phyloP scores from a whole-genome alignment of 2,329 filamentous ascomycete species.

The Xylaria sp. region DNA sequence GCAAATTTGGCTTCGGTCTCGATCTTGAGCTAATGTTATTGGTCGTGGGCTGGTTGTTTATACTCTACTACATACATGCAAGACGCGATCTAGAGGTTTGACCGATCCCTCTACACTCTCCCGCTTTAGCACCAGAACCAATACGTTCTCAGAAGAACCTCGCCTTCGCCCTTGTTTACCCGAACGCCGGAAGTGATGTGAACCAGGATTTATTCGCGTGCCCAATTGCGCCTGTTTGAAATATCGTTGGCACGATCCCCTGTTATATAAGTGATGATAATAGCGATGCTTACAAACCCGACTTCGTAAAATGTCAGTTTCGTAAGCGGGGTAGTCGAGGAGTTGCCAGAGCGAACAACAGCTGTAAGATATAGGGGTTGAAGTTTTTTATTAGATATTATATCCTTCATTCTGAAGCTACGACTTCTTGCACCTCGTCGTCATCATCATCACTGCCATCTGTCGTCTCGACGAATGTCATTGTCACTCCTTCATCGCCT shows the following conservation, averaged over 20 bases:
- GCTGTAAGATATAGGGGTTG: neutral
- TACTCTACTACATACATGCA: slow-evolving; percentile 26
- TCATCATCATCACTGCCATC: slow-evolving; percentile 39
- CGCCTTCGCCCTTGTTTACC: slow-evolving; percentile 20
- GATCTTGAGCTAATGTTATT: slow-evolving; percentile 7
- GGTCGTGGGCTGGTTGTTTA: slow-evolving; percentile 21
- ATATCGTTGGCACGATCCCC: neutral
- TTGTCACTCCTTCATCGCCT: slow-evolving; percentile 57
- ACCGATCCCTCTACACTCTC: neutral
- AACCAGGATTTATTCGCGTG: neutral
- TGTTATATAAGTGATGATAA: slow-evolving; percentile 11
- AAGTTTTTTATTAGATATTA: slow-evolving; percentile 4
- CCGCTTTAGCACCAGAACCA: slow-evolving; percentile 30
- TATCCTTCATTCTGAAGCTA: slow-evolving; percentile 33
- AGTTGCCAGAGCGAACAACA: neutral
- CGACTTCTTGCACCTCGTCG: slow-evolving; percentile 45
- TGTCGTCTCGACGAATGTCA: slow-evolving; percentile 60
- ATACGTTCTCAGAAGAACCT: slow-evolving; percentile 21
- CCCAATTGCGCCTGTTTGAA: slow-evolving; percentile 7
- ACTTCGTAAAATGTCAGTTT: neutral
- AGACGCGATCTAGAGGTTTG: slow-evolving; percentile 7
- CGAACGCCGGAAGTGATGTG: slow-evolving; percentile 29
- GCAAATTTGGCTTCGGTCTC: slow-evolving; percentile 13
- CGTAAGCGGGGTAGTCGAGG: neutral
- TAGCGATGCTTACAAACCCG: slow-evolving; percentile 3